Base-by-base conservation (phyloP, 768 basidiomycete species). In the Tubosaeta brunneosetosa region DNA sequence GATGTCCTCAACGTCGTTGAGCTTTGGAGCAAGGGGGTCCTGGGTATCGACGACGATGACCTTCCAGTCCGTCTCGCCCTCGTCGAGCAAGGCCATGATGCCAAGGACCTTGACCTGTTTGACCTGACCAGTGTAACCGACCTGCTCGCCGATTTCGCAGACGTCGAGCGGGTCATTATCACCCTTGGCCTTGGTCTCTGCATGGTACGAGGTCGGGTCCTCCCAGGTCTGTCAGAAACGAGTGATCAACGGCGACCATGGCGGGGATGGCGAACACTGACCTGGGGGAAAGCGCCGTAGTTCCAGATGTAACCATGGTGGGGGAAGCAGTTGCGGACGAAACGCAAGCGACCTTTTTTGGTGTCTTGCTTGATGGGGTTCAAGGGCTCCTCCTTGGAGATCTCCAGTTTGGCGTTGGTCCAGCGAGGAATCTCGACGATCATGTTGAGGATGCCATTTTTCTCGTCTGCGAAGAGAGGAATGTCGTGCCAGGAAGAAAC, bases 291-390 rank as follows among this genome's bases (percentile, higher is more conserved):
- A 54, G 94, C 94, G 65, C 95, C 95, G 67, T 99, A 99, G 81
- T 99, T 99, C 97, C 97, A 99, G 79, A 99, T 94, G 80, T 97
- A 94, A 34, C 97, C 95, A 70, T 98, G 94, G 79, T 99, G 97
- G 62, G 97, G 97, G 89, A 99, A 99, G 75, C 97, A 98, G 82
- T 98, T 98, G 75, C 97, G 88, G 61, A 99, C 97, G 73, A 80
- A 98, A 64, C 97, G 90, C 71, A 98, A 76, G 67, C 88, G 91
- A 65, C 92, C 92, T 75, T 91, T 93, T 78, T 97, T 98, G 72
- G 90, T 86, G 71, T 98, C 95, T 77, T 99, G 97, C 73, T 97
- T 95, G 87, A 99, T 97, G 65, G 97, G 97, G 77, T 99, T 99
- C 84, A 98, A 92, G n/a, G 83, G 50, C 72, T 98, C 95, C 65